Percentiles rank a stretch among this genome's conserved stretches.
Conservation (phyloP, 768 basidiomycete species). For the Tylopilus subfusipes region DNA sequence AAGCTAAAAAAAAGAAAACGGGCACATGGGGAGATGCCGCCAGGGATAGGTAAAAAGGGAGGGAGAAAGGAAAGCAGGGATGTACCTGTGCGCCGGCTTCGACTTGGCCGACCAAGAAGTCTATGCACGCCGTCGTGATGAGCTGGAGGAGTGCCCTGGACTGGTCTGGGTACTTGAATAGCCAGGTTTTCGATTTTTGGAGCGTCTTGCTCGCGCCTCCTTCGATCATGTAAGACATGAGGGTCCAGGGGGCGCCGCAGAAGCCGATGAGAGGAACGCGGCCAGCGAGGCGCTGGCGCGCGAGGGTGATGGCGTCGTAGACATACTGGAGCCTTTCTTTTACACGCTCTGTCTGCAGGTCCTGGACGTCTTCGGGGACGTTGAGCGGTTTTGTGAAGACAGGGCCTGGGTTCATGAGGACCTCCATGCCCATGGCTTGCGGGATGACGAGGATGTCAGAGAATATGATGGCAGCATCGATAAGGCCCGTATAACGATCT, state of each 20-base stretch:
- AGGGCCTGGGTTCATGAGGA: conserved; percentile 91
- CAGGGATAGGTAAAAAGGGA: no score
- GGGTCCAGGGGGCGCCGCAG: conserved; percentile 96
- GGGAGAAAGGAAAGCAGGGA: background rate
- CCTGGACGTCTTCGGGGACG: conserved; percentile 67
- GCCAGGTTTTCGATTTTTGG: conserved; percentile 90
- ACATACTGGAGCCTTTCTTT: conserved; percentile 85
- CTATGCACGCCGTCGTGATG: conserved; percentile 87
- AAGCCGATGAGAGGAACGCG: conserved; percentile 96
- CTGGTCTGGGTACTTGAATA: conserved; percentile 86
- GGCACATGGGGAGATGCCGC: no score
- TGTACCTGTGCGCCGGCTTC: conserved; percentile 93
- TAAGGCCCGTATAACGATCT: conserved; percentile 74
- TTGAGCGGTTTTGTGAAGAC: conserved; percentile 82
- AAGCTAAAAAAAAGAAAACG: no score
- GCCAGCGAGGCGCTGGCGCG: conserved; percentile 75
- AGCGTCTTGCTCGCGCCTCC: conserved; percentile 90
- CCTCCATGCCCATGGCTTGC: conserved; percentile 95
- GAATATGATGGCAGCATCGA: conserved; percentile 98
- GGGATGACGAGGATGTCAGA: conserved; percentile 97
- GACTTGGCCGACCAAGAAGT: conserved; percentile 89
- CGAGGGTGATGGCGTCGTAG: conserved; percentile 85
- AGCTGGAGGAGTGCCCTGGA: conserved; percentile 71
- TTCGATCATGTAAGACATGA: conserved; percentile 98
- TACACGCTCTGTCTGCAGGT: conserved; percentile 71